Evolutionary conservation across 441 rosid species (phyloP).

Genomic region (Jatropha multifida): DNA sequence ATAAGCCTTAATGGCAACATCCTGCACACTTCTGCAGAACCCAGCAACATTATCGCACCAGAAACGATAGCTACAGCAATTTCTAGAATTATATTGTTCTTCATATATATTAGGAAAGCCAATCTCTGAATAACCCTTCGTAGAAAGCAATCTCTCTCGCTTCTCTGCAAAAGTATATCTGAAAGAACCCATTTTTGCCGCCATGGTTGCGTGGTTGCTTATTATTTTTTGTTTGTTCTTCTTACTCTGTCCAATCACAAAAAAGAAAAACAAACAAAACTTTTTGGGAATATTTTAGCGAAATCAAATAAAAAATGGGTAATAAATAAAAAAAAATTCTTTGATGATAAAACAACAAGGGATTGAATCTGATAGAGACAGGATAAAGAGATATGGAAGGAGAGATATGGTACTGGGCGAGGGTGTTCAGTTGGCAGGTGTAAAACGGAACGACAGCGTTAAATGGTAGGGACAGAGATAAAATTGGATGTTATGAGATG

Average conservation of each 20-base stretch:
- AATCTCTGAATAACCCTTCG: conserved; percentile 46
- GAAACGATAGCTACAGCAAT: conserved; percentile 43
- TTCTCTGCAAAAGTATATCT: conserved; percentile 38
- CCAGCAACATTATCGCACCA: conserved; percentile 45
- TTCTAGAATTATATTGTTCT: conserved; percentile 23
- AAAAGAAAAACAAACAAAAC: not conserved
- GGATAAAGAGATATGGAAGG: not conserved
- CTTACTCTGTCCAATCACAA: not conserved
- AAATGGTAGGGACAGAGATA: not conserved
- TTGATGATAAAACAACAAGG: not conserved
- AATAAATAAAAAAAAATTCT: too few species aligned
- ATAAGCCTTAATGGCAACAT: conserved; percentile 31
- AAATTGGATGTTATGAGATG: not conserved
- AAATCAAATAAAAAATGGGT: not conserved
- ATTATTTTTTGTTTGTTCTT: not conserved
- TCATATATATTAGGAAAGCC: conserved; percentile 33
- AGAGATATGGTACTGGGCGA: too few species aligned
- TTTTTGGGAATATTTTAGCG: too few species aligned
- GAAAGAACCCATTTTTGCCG: conserved; percentile 55
- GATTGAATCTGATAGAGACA: not conserved
- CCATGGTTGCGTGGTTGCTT: conserved; percentile 24
- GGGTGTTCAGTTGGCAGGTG: not conserved
- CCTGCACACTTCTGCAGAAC: conserved; percentile 40
- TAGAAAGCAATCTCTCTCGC: conserved; percentile 53
- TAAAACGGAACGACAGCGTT: not conserved